A percentile compares a stretch with the other conserved stretches of the same genome.
phyloP scores from a whole-genome alignment of 345 rosid genomes.

The Tarenaya hassleriana region DNA sequence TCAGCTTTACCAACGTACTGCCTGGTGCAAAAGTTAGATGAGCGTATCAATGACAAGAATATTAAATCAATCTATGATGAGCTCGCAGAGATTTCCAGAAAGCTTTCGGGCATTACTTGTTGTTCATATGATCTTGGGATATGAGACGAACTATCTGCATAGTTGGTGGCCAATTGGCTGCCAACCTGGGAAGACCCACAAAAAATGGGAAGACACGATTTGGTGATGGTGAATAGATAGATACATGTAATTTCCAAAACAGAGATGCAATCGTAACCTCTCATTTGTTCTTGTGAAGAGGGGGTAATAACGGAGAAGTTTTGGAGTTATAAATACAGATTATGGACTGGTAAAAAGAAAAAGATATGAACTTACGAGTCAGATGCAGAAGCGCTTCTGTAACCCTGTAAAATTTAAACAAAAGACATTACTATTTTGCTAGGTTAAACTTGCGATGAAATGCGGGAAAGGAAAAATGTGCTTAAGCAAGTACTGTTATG shows the following conservation, averaged over 20 bases:
- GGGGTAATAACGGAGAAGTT: neutral
- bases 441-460: constrained; percentile 11
- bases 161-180: constrained; percentile 87
- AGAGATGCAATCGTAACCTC: constrained; percentile 5
- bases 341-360: neutral
- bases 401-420: constrained; percentile 63
- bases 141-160: constrained; percentile 98
- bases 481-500: constrained; percentile 12
- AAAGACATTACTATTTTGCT: constrained; percentile 14
- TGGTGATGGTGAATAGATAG: too few species aligned
- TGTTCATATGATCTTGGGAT: constrained; percentile 97
- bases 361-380: constrained; percentile 61
- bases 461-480: constrained; percentile 11
- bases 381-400: constrained; percentile 79
- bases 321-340: neutral
- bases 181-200: constrained; percentile 57
- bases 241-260: constrained; percentile 1
- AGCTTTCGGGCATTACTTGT: constrained; percentile 59
- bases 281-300: neutral
- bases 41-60: constrained; percentile 19
- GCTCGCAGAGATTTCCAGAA: constrained; percentile 3
- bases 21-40: constrained; percentile 39
- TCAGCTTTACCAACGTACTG: constrained; percentile 95
- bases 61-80: constrained; percentile 8
- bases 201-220: constrained; percentile 4